A percentile compares a stretch with the other conserved stretches of the same genome.
These are phyloP conservation scores for Apocynum venetum DNA, from an alignment of 257 asterid genomes.

Conservation along the genomic window DNA sequence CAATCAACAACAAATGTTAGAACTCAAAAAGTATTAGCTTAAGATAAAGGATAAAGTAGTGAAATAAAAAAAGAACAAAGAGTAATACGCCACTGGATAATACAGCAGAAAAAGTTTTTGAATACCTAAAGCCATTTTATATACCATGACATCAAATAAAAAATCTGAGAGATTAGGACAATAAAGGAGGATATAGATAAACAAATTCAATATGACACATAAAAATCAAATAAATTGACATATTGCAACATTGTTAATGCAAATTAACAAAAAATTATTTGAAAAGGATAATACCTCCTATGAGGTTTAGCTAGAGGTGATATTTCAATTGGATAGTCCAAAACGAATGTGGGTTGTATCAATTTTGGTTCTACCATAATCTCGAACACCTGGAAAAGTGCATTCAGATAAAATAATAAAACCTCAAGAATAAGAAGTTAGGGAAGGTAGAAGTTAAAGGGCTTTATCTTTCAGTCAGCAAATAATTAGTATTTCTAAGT, in stretches of 20 bases:
- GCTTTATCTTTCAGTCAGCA: not conserved
- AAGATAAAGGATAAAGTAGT: not conserved
- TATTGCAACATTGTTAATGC: too few relatives aligned
- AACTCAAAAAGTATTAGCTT: not conserved
- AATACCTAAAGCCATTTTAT: not conserved
- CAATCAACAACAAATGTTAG: not conserved
- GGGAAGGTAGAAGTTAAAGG: not conserved
- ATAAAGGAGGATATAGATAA: too few relatives aligned
- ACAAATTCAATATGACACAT: not conserved
- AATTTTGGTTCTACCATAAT: slow-evolving; percentile 72
- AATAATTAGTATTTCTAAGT: slow-evolving; percentile 4
- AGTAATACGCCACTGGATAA: not conserved
- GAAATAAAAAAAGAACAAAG: not conserved
- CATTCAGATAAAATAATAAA: slow-evolving; percentile 7
- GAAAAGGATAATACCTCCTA: slow-evolving; percentile 50
- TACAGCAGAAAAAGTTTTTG: not conserved
- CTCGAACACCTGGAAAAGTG: slow-evolving; percentile 69
- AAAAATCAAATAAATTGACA: not conserved
- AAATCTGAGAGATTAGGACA: too few relatives aligned
- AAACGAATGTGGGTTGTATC: slow-evolving; percentile 88
- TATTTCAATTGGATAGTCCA: slow-evolving; percentile 95
- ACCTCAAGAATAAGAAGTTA: slow-evolving; percentile 16
- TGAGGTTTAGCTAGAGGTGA: slow-evolving; percentile 98
- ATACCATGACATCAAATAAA: too few relatives aligned
- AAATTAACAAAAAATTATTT: not conserved